Conservation (phyloP, 495 filamentous ascomycete genomes). For the Parathielavia hyrcaniae region DNA sequence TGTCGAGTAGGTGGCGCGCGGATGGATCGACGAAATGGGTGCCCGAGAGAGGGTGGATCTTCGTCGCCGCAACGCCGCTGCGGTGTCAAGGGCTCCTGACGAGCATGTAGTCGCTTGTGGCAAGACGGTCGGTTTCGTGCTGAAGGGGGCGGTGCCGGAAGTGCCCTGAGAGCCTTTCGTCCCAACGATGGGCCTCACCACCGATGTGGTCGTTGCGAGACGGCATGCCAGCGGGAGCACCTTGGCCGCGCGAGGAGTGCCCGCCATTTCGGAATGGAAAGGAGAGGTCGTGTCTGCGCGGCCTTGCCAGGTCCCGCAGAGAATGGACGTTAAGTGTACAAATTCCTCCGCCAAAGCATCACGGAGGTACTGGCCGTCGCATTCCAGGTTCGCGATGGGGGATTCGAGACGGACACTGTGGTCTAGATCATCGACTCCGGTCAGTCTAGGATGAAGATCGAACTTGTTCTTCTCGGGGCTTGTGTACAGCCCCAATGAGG, state of each 20-base stretch:
- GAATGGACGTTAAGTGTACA: not conserved
- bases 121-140: not conserved
- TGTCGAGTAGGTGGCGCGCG: constrained; percentile 10
- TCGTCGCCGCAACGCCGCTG: not conserved
- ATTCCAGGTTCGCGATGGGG: constrained; percentile 8
- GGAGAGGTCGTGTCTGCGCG: not conserved
- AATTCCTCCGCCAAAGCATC: constrained; percentile 12
- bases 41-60: not conserved
- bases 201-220: not conserved
- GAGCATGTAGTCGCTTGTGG: not conserved
- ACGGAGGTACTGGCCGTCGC: constrained; percentile 14
- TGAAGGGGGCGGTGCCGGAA: not conserved
- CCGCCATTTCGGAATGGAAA: constrained; percentile 9
- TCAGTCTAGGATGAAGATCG: not conserved
- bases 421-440: constrained; percentile 4
- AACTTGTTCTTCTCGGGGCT: not conserved
- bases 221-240: constrained; percentile 16
- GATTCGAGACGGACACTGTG: constrained; percentile 1
- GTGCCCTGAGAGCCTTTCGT: not conserved
- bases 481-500: not conserved
- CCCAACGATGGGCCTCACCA: not conserved
- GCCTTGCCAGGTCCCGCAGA: constrained; percentile 9
- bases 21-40: not conserved
- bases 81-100: not conserved
- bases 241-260: constrained; percentile 3